These are phyloP conservation scores for Leccinum rimulosum DNA, from an alignment of 768 basidiomycete species.

Conservation along the genomic window DNA sequence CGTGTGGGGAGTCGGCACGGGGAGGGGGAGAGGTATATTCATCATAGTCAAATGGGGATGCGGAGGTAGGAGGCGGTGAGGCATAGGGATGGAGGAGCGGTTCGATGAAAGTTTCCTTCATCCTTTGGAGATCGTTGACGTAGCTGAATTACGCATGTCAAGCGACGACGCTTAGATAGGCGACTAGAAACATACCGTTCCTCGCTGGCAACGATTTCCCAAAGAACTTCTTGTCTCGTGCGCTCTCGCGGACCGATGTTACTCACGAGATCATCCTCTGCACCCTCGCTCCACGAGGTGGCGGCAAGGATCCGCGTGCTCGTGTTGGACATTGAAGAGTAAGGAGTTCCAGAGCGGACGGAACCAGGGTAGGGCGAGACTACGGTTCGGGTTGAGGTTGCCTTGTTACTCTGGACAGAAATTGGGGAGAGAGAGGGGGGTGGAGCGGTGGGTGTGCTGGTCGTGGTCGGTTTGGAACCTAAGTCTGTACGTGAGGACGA, in stretches of 20 bases:
- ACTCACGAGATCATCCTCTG: constrained; percentile 90
- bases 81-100: constrained; percentile 83
- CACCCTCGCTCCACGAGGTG: constrained; percentile 89
- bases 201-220: constrained; percentile 95
- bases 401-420: constrained; percentile 50
- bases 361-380: constrained; percentile 68
- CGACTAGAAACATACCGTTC: constrained; percentile 60
- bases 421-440: constrained; percentile 60
- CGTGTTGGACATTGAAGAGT: constrained; percentile 72
- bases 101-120: constrained; percentile 93
- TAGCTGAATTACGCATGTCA: constrained; percentile 57
- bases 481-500: constrained; percentile 64
- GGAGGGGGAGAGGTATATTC: constrained; percentile 46
- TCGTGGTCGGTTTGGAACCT: constrained; percentile 41
- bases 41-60: constrained; percentile 63
- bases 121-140: constrained; percentile 82
- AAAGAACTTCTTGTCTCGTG: constrained; percentile 93
- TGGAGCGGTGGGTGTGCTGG: constrained; percentile 48
- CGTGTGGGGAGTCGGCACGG: constrained; percentile 63
- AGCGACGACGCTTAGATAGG: constrained; percentile 13
- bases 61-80: constrained; percentile 39
- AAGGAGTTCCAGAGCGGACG: constrained; percentile 77
- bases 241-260: constrained; percentile 93
- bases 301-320: constrained; percentile 75
- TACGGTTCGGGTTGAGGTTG: constrained; percentile 60